phyloP scores from a whole-genome alignment of 192 early-diverging fungal genomes.

The Geranomyces variabilis region DNA sequence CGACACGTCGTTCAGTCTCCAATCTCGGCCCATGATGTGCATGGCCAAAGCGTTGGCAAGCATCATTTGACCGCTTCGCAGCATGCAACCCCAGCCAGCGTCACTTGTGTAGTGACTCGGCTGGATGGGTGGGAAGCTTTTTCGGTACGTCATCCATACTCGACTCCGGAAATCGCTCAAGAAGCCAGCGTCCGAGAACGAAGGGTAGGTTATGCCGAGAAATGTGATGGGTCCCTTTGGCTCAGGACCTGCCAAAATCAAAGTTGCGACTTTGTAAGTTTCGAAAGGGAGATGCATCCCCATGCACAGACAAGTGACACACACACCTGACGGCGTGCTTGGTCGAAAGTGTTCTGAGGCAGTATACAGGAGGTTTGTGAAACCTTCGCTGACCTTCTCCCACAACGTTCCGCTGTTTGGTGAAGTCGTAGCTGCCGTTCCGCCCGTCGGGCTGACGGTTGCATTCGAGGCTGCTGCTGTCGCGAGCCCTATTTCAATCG shows the following conservation, averaged over 20 bases:
- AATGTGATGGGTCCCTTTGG: conserved; percentile 28
- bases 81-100: conserved; percentile 90
- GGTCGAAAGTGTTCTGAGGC: conserved; percentile 18
- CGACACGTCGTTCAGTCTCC: conserved; percentile 32
- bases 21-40: conserved; percentile 78
- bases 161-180: conserved; percentile 78
- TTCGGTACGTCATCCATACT: conserved; percentile 94
- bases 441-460: background rate
- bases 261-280: background rate
- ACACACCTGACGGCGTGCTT: background rate
- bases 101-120: conserved; percentile 78
- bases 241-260: background rate
- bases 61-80: conserved; percentile 91
- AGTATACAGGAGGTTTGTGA: conserved; percentile 20
- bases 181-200: conserved; percentile 51
- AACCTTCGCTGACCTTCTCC: conserved; percentile 20
- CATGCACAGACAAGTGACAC: background rate
- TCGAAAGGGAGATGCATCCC: background rate
- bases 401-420: conserved; percentile 10
- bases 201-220: conserved; percentile 34
- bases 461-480: background rate
- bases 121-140: conserved; percentile 81
- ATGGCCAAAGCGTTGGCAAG: conserved; percentile 81
- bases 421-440: background rate
- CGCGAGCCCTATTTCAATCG: too few relatives aligned